phyloP scores from a whole-genome alignment of 106 monocot genomes.

The Acorus gramineus region DNA sequence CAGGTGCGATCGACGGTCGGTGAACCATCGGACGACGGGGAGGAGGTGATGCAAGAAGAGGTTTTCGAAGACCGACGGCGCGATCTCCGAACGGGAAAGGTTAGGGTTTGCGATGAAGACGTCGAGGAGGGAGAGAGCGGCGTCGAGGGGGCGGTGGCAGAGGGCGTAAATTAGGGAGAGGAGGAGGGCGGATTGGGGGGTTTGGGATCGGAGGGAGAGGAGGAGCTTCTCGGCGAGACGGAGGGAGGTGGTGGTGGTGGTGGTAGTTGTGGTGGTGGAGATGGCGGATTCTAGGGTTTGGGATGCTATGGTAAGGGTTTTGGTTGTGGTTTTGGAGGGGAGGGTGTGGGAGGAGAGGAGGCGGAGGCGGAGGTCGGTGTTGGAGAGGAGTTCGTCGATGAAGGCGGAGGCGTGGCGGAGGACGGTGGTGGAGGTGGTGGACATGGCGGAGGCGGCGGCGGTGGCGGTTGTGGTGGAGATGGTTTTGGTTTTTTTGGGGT shows the following conservation, averaged over 20 bases:
- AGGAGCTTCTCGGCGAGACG: slow-evolving; percentile 8
- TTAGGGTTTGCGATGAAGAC: slow-evolving; percentile 35
- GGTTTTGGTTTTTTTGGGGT: too few species aligned
- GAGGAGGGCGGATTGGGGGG: slow-evolving; percentile 30
- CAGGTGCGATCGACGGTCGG: slow-evolving; percentile 16
- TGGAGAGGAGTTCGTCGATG: too few species aligned
- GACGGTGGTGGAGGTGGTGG: slow-evolving; percentile 10
- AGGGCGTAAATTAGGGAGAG: slow-evolving; percentile 21
- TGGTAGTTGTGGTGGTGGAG: background rate
- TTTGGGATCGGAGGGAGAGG: slow-evolving; percentile 5
- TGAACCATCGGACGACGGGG: slow-evolving; percentile 28
- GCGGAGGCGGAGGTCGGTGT: slow-evolving; percentile 8
- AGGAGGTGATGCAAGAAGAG: slow-evolving; percentile 47
- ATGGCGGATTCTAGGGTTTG: background rate
- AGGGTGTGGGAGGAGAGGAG: slow-evolving; percentile 18
- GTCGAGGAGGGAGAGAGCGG: slow-evolving; percentile 34
- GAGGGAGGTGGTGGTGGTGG: background rate
- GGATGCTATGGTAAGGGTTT: background rate
- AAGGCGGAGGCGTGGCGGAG: slow-evolving; percentile 8
- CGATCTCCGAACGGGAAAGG: slow-evolving; percentile 30
- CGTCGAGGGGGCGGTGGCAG: slow-evolving; percentile 18
- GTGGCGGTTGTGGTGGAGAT: slow-evolving; percentile 2
- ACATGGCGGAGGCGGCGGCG: slow-evolving; percentile 19
- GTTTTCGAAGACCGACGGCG: slow-evolving; percentile 29
- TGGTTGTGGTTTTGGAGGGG: slow-evolving; percentile 1